Evolutionary conservation across 371 early-diverging fungal species (phyloP).

Genomic region (Nematocida ironsii): DNA sequence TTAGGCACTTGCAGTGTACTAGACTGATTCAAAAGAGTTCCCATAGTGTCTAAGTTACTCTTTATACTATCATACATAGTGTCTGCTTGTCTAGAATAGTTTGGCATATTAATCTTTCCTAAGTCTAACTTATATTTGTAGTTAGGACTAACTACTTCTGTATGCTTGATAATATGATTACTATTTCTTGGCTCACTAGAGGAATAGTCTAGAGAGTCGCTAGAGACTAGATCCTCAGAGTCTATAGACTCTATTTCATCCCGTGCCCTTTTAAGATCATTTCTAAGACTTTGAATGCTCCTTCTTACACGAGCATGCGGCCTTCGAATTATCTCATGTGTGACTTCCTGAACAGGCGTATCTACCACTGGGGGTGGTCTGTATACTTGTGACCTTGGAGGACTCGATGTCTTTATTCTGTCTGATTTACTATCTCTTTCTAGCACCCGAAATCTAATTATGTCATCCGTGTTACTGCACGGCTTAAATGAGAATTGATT

Average conservation of each 20-base stretch:
- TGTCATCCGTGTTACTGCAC: slow-evolving; percentile 1
- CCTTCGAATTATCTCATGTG: neutral
- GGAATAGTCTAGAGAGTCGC: neutral
- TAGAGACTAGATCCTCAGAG: neutral
- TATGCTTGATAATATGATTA: neutral
- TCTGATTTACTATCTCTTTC: slow-evolving; percentile 20
- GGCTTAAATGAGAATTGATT: slow-evolving; percentile 32
- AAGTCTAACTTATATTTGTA: neutral
- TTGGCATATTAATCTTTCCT: slow-evolving; percentile 6
- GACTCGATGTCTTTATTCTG: neutral
- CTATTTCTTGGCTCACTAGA: neutral
- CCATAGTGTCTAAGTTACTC: slow-evolving; percentile 7
- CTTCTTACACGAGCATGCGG: neutral
- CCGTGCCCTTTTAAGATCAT: neutral
- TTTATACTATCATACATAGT: slow-evolving; percentile 12
- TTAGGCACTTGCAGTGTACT: neutral
- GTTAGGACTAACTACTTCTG: neutral
- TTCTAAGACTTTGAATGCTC: neutral
- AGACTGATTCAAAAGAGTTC: neutral
- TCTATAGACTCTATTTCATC: neutral
- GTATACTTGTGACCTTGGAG: neutral
- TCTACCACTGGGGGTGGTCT: neutral
- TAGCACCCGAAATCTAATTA: slow-evolving; percentile 29
- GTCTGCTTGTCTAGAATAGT: neutral
- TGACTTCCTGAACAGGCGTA: neutral